Conservation (phyloP, 768 basidiomycete species). For the Gelatoporia subvermispora region DNA sequence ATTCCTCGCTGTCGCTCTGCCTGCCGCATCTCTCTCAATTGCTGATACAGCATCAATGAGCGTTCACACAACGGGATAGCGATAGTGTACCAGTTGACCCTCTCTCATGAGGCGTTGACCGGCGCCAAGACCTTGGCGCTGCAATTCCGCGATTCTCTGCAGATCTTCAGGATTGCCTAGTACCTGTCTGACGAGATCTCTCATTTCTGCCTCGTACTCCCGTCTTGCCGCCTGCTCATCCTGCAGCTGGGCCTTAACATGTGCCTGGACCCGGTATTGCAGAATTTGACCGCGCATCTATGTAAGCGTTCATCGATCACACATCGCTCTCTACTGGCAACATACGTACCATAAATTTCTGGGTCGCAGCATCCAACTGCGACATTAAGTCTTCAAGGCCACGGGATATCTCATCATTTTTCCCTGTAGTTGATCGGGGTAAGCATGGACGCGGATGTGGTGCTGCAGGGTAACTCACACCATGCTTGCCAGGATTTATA, state of each 20-base stretch:
- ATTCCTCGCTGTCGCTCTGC: conserved; percentile 2
- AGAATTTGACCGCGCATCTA: not conserved
- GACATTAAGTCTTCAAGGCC: not conserved
- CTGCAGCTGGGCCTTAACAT: too few species aligned
- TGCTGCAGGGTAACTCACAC: conserved; percentile 29
- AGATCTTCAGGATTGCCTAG: not conserved
- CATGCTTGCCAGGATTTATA: conserved; percentile 27
- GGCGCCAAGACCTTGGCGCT: conserved; percentile 14
- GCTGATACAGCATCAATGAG: conserved; percentile 1
- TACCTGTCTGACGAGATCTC: conserved; percentile 1
- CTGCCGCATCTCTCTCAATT: not conserved
- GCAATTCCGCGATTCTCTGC: not conserved
- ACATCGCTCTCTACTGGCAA: not conserved
- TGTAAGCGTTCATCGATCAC: not conserved
- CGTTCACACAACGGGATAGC: conserved; percentile 1
- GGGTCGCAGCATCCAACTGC: not conserved
- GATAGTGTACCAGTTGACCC: conserved; percentile 40
- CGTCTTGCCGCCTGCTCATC: not conserved
- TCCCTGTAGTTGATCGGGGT: conserved; percentile 29
- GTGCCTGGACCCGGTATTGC: too few species aligned
- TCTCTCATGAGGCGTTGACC: conserved; percentile 46
- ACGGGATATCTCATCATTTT: not conserved
- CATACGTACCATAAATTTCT: not conserved
- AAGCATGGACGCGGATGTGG: conserved; percentile 27
- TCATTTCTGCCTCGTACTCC: not conserved